These are phyloP conservation scores for Ophiostoma piceae DNA, from an alignment of 2,329 filamentous ascomycete species.

Conservation along the genomic window DNA sequence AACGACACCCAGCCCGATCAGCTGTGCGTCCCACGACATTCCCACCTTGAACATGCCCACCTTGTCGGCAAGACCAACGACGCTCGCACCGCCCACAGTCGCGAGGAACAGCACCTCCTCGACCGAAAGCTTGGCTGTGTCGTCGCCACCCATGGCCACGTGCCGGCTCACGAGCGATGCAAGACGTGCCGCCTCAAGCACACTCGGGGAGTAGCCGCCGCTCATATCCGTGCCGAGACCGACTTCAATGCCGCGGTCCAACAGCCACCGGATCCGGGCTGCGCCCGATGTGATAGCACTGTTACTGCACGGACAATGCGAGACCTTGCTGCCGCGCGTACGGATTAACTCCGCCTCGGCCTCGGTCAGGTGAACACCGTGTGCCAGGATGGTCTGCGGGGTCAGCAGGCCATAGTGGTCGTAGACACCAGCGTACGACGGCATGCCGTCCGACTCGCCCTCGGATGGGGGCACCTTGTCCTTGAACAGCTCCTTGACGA, in stretches of 20 bases:
- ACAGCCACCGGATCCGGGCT: slow-evolving; percentile 66
- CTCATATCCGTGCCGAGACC: slow-evolving; percentile 88
- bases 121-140: slow-evolving; percentile 64
- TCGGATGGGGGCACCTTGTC: slow-evolving; percentile 33
- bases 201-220: slow-evolving; percentile 76
- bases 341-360: slow-evolving; percentile 63
- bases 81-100: slow-evolving; percentile 78
- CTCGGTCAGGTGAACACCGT: slow-evolving; percentile 69
- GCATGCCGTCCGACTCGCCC: slow-evolving; percentile 24
- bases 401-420: slow-evolving; percentile 66
- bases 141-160: slow-evolving; percentile 53
- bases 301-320: slow-evolving; percentile 86
- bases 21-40: slow-evolving; percentile 86
- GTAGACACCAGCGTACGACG: slow-evolving; percentile 72
- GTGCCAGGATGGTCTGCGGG: slow-evolving; percentile 72
- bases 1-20: slow-evolving; percentile 59
- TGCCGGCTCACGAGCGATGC: slow-evolving; percentile 73
- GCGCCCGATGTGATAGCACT: slow-evolving; percentile 73
- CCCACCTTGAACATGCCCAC: slow-evolving; percentile 81
- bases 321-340: slow-evolving; percentile 58
- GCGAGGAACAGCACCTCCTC: slow-evolving; percentile 83
- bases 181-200: slow-evolving; percentile 78
- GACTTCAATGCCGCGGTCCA: slow-evolving; percentile 69
- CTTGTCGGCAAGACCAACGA: slow-evolving; percentile 65
- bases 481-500: slow-evolving; percentile 68